A percentile compares a stretch with the other conserved stretches of the same genome.
Conservation (phyloP, 371 early-diverging fungal genomes). For the Gilbertella persicaria region DNA sequence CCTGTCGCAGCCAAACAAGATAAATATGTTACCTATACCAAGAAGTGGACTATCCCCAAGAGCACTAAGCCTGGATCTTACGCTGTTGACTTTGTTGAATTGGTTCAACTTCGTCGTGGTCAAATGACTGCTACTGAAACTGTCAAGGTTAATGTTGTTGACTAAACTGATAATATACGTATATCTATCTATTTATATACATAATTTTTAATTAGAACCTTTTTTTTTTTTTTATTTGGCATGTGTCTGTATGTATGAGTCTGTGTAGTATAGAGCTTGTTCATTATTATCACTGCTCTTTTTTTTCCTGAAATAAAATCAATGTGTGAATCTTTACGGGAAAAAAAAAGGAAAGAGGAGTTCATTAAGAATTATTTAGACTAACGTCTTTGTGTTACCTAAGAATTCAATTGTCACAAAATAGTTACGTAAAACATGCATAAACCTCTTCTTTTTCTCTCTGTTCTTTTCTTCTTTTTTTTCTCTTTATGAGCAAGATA, state of each 20-base stretch:
- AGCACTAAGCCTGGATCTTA: slow-evolving; percentile 52
- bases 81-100: slow-evolving; percentile 37
- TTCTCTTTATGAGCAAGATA: slow-evolving; percentile 45
- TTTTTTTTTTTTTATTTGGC: not conserved
- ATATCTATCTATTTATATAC: not conserved
- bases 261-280: not conserved
- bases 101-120: slow-evolving; percentile 30
- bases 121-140: slow-evolving; percentile 32
- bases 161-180: slow-evolving; percentile 13
- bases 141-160: slow-evolving; percentile 37
- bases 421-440: not conserved
- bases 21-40: slow-evolving; percentile 32
- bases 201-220: not conserved
- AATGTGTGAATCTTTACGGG: too few species aligned
- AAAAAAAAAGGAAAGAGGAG: too few species aligned
- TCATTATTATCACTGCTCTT: not conserved
- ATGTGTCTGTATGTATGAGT: too few species aligned
- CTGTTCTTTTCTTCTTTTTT: not conserved
- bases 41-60: slow-evolving; percentile 48
- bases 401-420: too few species aligned
- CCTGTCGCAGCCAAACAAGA: slow-evolving; percentile 30
- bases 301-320: not conserved
- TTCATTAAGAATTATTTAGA: too few species aligned
- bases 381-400: too few species aligned
- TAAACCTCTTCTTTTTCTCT: slow-evolving; percentile 1